A percentile compares a stretch with the other conserved stretches of the same genome.
Evolutionary conservation across 83 land plant species (phyloP).

Genomic region (Larix sibirica): DNA sequence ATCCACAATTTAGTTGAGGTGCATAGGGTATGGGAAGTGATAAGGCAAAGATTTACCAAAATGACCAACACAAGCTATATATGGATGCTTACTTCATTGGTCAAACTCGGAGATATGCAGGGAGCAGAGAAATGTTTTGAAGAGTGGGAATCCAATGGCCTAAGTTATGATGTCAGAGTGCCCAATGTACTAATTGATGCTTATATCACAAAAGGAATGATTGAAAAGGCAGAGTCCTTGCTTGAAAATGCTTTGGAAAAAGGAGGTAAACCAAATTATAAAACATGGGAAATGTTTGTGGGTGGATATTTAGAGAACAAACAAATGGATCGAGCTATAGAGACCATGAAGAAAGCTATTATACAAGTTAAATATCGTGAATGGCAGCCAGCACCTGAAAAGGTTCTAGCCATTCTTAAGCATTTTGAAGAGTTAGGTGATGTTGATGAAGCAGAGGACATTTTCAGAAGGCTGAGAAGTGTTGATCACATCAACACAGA

Average conservation of each 20-base stretch:
- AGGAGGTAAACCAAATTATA: conserved; percentile 51
- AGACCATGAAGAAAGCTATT: conserved; percentile 50
- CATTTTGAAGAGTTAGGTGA: conserved; percentile 34
- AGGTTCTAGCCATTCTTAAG: conserved; percentile 12
- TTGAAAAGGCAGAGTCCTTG: conserved; percentile 45
- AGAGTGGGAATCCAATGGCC: conserved; percentile 52
- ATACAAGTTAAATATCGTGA: conserved; percentile 35
- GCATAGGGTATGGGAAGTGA: conserved; percentile 54
- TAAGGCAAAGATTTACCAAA: conserved; percentile 35
- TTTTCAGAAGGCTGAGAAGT: conserved; percentile 40
- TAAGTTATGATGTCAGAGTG: conserved; percentile 55
- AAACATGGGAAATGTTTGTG: conserved; percentile 69
- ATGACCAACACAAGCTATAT: conserved; percentile 60
- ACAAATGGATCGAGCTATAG: conserved; percentile 32
- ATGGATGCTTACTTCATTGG: conserved; percentile 56
- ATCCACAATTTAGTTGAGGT: conserved; percentile 56
- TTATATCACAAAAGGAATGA: conserved; percentile 35
- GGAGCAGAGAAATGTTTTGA: conserved; percentile 63
- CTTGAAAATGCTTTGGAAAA: conserved; percentile 29
- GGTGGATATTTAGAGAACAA: conserved; percentile 44
- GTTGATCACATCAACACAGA: conserved; percentile 27
- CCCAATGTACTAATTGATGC: conserved; percentile 60
- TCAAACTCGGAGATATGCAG: conserved; percentile 59
- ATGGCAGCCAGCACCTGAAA: conserved; percentile 45
- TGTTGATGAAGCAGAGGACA: conserved; percentile 62